Percentiles rank a stretch among this genome's conserved stretches.
phyloP scores from a whole-genome alignment of 2,329 filamentous ascomycete species.

The Talaromyces amestolkiae region DNA sequence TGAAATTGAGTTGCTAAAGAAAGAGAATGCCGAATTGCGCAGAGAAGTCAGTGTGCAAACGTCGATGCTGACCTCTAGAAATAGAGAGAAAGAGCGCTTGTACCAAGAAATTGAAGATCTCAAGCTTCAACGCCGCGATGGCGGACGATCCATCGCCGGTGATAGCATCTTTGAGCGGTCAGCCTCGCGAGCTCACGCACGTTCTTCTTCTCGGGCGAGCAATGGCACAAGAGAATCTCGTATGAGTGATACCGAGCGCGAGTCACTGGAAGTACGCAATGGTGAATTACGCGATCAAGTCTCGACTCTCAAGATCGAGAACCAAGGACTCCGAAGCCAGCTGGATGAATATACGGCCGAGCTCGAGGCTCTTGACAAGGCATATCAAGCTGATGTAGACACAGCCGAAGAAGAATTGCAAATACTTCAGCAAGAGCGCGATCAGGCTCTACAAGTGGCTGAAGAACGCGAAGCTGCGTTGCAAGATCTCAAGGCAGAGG shows the following conservation, averaged over 20 bases:
- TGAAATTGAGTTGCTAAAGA: constrained; percentile 79
- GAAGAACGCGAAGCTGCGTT: constrained; percentile 58
- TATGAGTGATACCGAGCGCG: constrained; percentile 72
- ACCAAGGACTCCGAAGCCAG: constrained; percentile 82
- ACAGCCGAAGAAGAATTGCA: constrained; percentile 76
- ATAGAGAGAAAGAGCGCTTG: constrained; percentile 88
- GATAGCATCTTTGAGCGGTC: constrained; percentile 95
- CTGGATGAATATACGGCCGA: constrained; percentile 77
- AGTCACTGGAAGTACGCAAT: constrained; percentile 80
- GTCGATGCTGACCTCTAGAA: constrained; percentile 94
- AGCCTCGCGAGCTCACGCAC: constrained; percentile 74
- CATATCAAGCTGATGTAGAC: constrained; percentile 78
- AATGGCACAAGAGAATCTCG: constrained; percentile 63
- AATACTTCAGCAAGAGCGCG: constrained; percentile 75
- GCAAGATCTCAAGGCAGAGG: constrained; percentile 55
- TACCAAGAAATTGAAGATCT: constrained; percentile 97
- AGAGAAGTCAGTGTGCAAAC: constrained; percentile 93
- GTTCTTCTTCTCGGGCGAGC: constrained; percentile 73
- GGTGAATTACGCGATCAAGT: constrained; percentile 81
- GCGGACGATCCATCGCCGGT: constrained; percentile 60
- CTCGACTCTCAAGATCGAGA: constrained; percentile 80
- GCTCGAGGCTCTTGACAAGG: constrained; percentile 69
- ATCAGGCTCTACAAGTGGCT: constrained; percentile 76
- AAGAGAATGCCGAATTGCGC: constrained; percentile 88
- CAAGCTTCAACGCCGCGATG: constrained; percentile 74